Conservation (phyloP, 2,329 filamentous ascomycete species). For the Nothophaeocryptopus gaeumannii region DNA sequence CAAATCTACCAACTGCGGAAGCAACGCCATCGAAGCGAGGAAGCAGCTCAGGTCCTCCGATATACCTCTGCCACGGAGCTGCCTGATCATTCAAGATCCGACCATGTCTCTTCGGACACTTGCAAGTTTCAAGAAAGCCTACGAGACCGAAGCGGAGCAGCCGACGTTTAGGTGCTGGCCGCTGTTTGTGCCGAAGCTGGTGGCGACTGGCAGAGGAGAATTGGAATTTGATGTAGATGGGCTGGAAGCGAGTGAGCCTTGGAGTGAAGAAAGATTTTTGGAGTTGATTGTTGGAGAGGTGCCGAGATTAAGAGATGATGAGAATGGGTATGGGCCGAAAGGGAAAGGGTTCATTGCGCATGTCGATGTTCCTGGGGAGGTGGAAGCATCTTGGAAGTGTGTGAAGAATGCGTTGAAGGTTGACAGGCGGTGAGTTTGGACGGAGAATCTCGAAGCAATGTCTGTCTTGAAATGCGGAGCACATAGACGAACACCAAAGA, state of each 20-base stretch:
- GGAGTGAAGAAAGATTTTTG: slow-evolving; percentile 41
- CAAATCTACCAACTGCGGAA: slow-evolving; percentile 47
- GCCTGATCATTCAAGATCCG: slow-evolving; percentile 46
- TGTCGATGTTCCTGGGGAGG: slow-evolving; percentile 41
- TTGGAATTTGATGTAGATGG: slow-evolving; percentile 11
- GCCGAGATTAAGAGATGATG: slow-evolving; percentile 43
- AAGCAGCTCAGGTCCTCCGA: slow-evolving; percentile 36
- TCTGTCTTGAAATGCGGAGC: too few species aligned
- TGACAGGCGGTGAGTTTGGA: background rate
- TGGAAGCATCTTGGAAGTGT: slow-evolving; percentile 33
- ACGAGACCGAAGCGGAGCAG: slow-evolving; percentile 22
- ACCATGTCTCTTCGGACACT: slow-evolving; percentile 46
- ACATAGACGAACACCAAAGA: too few species aligned
- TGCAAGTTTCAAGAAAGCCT: slow-evolving; percentile 43
- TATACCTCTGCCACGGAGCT: slow-evolving; percentile 24
- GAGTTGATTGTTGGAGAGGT: slow-evolving; percentile 46
- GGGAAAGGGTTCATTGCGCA: slow-evolving; percentile 46
- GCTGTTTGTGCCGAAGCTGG: slow-evolving; percentile 32
- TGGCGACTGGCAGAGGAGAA: background rate
- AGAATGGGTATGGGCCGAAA: slow-evolving; percentile 44
- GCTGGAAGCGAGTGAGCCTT: slow-evolving; percentile 27
- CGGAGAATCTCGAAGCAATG: too few species aligned
- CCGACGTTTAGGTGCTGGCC: slow-evolving; percentile 35
- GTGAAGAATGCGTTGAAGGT: background rate
- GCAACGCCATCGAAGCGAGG: slow-evolving; percentile 41